Evolutionary conservation across 805 yeast genomes (phyloP).

Genomic region (Myxozyma mucilagina): DNA sequence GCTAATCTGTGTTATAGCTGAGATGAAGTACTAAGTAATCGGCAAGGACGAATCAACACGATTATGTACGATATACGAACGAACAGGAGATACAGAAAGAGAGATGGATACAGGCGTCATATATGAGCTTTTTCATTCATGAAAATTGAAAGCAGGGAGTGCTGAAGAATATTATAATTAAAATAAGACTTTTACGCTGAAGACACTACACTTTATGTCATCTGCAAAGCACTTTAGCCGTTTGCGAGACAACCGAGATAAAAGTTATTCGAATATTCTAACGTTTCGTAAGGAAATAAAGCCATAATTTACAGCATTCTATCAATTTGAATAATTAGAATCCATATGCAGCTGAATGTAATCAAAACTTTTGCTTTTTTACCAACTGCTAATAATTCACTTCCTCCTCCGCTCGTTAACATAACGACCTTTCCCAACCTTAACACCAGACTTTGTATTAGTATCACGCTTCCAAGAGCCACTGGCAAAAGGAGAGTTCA

Average conservation of each 20-base stretch:
- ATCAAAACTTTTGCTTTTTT: background rate
- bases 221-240: no score
- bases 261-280: no score
- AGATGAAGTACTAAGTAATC: conserved; percentile 5
- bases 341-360: background rate
- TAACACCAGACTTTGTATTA: conserved; percentile 55
- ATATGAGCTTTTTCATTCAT: background rate
- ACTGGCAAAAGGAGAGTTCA: conserved; percentile 81
- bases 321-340: background rate
- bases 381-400: background rate
- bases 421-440: conserved; percentile 80
- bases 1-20: conserved; percentile 2
- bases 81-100: background rate
- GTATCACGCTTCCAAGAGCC: conserved; percentile 54
- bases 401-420: conserved; percentile 52
- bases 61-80: conserved; percentile 7
- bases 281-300: no score
- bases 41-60: background rate
- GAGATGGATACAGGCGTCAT: background rate
- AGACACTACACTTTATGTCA: no score
- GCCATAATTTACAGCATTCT: no score
- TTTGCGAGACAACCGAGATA: no score
- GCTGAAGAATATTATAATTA: no score
- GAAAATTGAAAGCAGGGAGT: background rate
- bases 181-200: no score